These are phyloP conservation scores for Leccinum subrobustum DNA, from an alignment of 1,284 basidiomycete genomes.

Conservation along the genomic window DNA sequence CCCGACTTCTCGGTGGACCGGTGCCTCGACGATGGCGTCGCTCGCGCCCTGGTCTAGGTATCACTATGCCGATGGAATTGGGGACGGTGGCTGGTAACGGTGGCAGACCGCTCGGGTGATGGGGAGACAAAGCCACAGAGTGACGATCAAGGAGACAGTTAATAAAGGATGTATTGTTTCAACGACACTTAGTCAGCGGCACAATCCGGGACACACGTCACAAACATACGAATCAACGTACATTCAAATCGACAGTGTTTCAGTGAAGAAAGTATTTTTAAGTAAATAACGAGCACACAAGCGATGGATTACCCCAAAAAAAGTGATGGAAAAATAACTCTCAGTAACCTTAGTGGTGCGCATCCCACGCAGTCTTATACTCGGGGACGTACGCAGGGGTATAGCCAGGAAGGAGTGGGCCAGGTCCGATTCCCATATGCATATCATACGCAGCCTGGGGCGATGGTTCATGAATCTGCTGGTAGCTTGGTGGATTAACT, in stretches of 20 bases:
- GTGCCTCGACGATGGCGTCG: neutral
- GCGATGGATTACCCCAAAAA: neutral
- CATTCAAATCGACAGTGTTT: too few species aligned
- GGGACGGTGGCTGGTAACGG: neutral
- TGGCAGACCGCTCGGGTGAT: too few species aligned
- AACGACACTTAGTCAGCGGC: neutral
- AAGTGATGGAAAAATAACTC: neutral
- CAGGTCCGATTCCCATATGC: slow-evolving; percentile 17
- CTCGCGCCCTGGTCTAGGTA: too few species aligned
- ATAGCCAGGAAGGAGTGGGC: slow-evolving; percentile 9
- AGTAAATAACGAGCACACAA: neutral
- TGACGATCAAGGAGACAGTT: too few species aligned
- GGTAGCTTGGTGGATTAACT: slow-evolving; percentile 15
- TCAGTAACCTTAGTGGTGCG: slow-evolving; percentile 14
- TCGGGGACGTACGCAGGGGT: slow-evolving; percentile 7
- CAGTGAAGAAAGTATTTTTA: too few species aligned
- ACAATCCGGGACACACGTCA: neutral
- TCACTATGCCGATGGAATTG: too few species aligned
- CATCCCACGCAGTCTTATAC: slow-evolving; percentile 30
- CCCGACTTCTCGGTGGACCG: neutral
- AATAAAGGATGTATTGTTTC: too few species aligned
- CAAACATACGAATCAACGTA: too few species aligned
- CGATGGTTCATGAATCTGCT: slow-evolving; percentile 25
- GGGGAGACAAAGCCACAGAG: too few species aligned
- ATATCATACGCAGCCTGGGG: slow-evolving; percentile 32